These are phyloP conservation scores for Sphaerulina vaccinii DNA, from an alignment of 2,329 filamentous ascomycete genomes.

Conservation along the genomic window DNA sequence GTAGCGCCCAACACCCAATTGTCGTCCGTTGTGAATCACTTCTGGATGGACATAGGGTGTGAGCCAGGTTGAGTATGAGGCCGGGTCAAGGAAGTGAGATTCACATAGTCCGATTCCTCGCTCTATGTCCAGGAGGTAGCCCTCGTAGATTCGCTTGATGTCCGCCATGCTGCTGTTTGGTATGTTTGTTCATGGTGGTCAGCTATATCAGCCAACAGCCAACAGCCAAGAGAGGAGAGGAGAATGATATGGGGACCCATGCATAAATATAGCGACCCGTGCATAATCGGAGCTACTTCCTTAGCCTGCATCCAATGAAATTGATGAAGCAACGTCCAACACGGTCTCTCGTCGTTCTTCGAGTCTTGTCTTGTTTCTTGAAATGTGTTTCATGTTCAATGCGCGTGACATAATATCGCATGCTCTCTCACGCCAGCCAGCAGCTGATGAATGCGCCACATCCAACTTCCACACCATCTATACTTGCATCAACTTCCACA, in stretches of 20 bases:
- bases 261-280: too few species aligned
- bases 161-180: background rate
- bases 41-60: constrained; percentile 5
- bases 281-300: too few species aligned
- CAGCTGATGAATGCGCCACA: background rate
- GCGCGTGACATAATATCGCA: background rate
- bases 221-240: background rate
- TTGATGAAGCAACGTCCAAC: too few species aligned
- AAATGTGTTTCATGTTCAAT: background rate
- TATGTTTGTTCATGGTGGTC: too few species aligned
- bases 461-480: background rate
- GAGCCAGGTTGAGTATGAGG: background rate
- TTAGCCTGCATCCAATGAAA: too few species aligned
- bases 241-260: too few species aligned
- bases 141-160: background rate
- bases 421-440: background rate
- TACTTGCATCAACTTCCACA: background rate
- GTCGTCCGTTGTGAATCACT: constrained; percentile 12
- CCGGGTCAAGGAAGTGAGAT: background rate
- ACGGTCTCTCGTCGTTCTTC: too few species aligned
- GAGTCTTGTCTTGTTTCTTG: too few species aligned
- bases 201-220: too few species aligned
- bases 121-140: too few species aligned
- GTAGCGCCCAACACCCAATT: constrained; percentile 3
- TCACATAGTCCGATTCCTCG: too few species aligned